Conservation (phyloP, 345 rosid species). For the Linum trigynum region DNA sequence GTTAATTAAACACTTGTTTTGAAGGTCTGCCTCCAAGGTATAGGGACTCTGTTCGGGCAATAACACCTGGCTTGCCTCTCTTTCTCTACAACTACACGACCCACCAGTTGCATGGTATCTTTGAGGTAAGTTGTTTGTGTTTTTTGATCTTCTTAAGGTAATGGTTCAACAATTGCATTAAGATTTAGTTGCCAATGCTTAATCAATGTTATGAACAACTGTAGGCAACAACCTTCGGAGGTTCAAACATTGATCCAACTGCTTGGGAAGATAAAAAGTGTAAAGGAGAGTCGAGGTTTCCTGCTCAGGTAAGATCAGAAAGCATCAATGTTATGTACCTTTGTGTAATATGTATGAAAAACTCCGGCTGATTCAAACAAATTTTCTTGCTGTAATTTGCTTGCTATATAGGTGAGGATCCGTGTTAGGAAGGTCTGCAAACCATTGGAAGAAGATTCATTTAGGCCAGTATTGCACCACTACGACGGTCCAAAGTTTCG, state of each 20-base stretch:
- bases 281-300: constrained; percentile 97
- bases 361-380: neutral
- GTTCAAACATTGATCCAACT: constrained; percentile 95
- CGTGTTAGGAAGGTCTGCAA: constrained; percentile 77
- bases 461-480: constrained; percentile 93
- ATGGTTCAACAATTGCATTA: neutral
- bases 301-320: constrained; percentile 68
- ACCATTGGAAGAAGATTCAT: constrained; percentile 94
- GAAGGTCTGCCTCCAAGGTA: constrained; percentile 95
- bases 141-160: constrained; percentile 2
- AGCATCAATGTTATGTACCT: neutral
- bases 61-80: constrained; percentile 93
- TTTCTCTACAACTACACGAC: constrained; percentile 97
- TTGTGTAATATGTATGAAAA: neutral
- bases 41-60: constrained; percentile 93
- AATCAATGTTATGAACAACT: neutral
- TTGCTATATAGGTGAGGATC: constrained; percentile 56
- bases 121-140: constrained; percentile 56
- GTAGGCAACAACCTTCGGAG: constrained; percentile 92
- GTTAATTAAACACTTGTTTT: constrained; percentile 14
- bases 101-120: constrained; percentile 95
- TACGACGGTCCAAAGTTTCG: constrained; percentile 98
- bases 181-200: neutral
- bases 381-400: neutral
- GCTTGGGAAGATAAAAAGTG: constrained; percentile 99